Conservation (phyloP, 2,329 filamentous ascomycete species). For the Ophiosphaerella herpotricha region DNA sequence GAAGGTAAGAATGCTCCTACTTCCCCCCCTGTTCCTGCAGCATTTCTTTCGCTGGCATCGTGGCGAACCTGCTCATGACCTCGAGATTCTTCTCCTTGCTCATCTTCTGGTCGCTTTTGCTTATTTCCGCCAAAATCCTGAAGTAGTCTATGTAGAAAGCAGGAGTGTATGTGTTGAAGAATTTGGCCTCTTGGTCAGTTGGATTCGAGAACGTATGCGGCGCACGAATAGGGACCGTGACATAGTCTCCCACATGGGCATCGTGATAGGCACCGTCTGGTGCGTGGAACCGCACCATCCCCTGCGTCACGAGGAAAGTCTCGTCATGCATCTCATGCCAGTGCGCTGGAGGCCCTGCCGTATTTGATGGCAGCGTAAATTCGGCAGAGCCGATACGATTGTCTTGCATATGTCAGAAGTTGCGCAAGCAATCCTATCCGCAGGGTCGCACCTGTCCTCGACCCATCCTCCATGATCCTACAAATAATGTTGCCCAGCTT, state of each 20-base stretch:
- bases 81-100: constrained; percentile 55
- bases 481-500: constrained; percentile 56
- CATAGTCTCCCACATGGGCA: constrained; percentile 58
- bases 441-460: constrained; percentile 48
- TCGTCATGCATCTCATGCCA: constrained; percentile 63
- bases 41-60: constrained; percentile 52
- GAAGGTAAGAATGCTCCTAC: constrained; percentile 1
- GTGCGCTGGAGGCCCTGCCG: constrained; percentile 54
- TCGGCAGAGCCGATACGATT: constrained; percentile 55
- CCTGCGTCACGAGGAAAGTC: constrained; percentile 61
- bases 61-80: constrained; percentile 58
- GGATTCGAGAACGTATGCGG: constrained; percentile 64
- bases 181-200: constrained; percentile 57
- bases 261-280: constrained; percentile 53
- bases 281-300: constrained; percentile 58
- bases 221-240: constrained; percentile 59
- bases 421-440: neutral
- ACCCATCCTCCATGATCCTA: constrained; percentile 58
- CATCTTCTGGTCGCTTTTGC: constrained; percentile 51
- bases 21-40: constrained; percentile 27
- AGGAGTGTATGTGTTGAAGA: constrained; percentile 63
- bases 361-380: constrained; percentile 55
- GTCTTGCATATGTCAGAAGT: constrained; percentile 34
- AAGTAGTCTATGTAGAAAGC: constrained; percentile 64
- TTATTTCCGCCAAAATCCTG: constrained; percentile 55